These are phyloP conservation scores for Limonomyces culmigenus DNA, from an alignment of 1,284 basidiomycete genomes.

Conservation along the genomic window DNA sequence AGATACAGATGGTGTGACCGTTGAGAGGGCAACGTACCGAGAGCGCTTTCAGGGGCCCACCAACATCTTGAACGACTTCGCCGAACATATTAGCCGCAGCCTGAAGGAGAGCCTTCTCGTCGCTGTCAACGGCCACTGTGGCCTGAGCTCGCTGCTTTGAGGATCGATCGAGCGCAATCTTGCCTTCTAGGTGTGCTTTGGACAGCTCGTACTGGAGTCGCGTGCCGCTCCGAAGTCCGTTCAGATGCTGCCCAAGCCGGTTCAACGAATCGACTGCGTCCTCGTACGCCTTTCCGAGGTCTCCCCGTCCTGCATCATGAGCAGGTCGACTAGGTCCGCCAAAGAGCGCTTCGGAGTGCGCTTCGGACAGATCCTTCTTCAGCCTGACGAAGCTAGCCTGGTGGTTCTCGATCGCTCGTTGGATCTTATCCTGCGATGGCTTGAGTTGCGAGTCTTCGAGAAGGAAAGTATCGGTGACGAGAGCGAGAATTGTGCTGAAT, in stretches of 20 bases:
- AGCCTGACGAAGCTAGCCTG: constrained; percentile 78
- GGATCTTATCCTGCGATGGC: constrained; percentile 45
- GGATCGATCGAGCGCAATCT: constrained; percentile 21
- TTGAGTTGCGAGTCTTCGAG: constrained; percentile 37
- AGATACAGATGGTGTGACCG: neutral
- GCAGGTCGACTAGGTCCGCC: constrained; percentile 20
- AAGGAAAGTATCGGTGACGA: constrained; percentile 72
- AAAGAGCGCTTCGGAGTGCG: constrained; percentile 63
- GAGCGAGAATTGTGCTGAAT: constrained; percentile 68
- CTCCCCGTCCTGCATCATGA: constrained; percentile 15
- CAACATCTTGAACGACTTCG: constrained; percentile 69
- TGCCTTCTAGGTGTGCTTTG: constrained; percentile 42
- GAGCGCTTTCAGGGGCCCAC: constrained; percentile 59
- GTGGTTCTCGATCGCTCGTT: constrained; percentile 64
- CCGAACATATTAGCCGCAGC: constrained; percentile 68
- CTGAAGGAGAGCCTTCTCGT: constrained; percentile 36
- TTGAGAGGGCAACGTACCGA: constrained; percentile 33
- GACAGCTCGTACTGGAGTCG: constrained; percentile 70
- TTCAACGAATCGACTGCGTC: constrained; percentile 75
- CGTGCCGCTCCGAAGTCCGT: constrained; percentile 71
- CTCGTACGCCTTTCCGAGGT: constrained; percentile 50
- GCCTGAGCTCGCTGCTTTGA: constrained; percentile 5
- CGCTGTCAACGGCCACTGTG: constrained; percentile 9
- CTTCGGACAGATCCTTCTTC: constrained; percentile 70
- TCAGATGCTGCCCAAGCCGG: constrained; percentile 80